Evolutionary conservation across 352 stramenopile species (phyloP), one percentile per base, ranked within the genome.

Genomic region (Pythium coloratum): DNA sequence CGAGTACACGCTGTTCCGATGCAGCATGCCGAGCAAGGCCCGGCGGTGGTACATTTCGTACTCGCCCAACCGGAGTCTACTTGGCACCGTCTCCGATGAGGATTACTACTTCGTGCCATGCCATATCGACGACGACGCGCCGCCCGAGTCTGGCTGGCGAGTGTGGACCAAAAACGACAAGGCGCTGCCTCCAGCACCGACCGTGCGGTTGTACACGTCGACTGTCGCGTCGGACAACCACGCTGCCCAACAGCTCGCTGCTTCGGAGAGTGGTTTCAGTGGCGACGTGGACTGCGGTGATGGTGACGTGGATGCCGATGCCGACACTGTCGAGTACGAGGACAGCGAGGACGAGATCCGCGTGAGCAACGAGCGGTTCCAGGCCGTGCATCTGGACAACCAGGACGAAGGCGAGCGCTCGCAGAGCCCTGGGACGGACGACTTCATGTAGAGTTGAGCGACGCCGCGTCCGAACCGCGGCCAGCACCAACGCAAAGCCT

Each of bases 41-140:
- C 97, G 98, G 63, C 98, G 97, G 73, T 99, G 97, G 97, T 99
- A 99, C 76, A 96, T 99, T 60, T 98, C 93, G 53, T 97, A 99
- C 74, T 97, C 97, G 26, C 83, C 86, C 6, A 92, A 96, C 81
- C 91, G 91, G 66, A 92, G 78, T 47, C 71, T 92, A 30, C 76
- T 95, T 32, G 88, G 88, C 34, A 96, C 88, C 20, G 84, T 92
- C 71, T 91, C 84, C 33, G 88, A 96, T 63, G 88, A 94, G 59
- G 88, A 96, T 57, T 96, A 85, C 61, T 96, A 96, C 66, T 95
- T 92, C 72, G 86, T 91, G 42, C 76, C 84, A 59, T 94, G 79
- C 55, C 82, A 92, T 51, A 77, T 94, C 55, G 86, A 95, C 55
- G 82, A 94, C 57, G 88, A 96, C 55, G 72, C 73, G 47, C 88